Conservation (phyloP, 1,139 yeast genomes). For the Saccharomyces hybrid region DNA sequence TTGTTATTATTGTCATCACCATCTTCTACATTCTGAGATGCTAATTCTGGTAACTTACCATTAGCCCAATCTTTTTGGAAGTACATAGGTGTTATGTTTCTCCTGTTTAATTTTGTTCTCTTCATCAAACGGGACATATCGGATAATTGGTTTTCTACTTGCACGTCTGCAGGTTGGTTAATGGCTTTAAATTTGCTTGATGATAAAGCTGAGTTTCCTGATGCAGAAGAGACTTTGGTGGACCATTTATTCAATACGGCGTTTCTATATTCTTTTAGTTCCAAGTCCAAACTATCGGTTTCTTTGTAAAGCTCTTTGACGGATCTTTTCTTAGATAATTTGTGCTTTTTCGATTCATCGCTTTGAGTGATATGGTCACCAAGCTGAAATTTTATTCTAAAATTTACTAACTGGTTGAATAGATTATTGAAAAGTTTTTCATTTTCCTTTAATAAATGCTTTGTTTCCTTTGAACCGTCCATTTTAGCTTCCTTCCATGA, state of each 20-base stretch:
- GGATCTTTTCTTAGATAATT: constrained; percentile 44
- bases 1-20: constrained; percentile 36
- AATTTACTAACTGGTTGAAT: constrained; percentile 25
- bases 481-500: constrained; percentile 32
- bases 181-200: constrained; percentile 76
- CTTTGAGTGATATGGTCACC: constrained; percentile 34
- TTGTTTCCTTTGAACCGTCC: constrained; percentile 35
- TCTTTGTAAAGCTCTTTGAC: constrained; percentile 41
- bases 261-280: constrained; percentile 50
- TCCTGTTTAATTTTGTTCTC: constrained; percentile 74
- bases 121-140: constrained; percentile 80
- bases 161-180: constrained; percentile 81
- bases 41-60: constrained; percentile 16
- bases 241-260: constrained; percentile 83
- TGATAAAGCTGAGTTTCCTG: constrained; percentile 73
- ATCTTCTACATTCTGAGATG: constrained; percentile 26
- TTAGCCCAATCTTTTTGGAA: constrained; percentile 34
- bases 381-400: constrained; percentile 39
- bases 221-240: constrained; percentile 72
- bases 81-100: constrained; percentile 57
- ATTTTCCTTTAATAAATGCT: constrained; percentile 26
- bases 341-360: constrained; percentile 15
- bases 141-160: constrained; percentile 66
- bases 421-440: constrained; percentile 27
- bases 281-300: constrained; percentile 43